Evolutionary conservation across 352 stramenopile species (phyloP).

Genomic region (Aphanomyces astaci): DNA sequence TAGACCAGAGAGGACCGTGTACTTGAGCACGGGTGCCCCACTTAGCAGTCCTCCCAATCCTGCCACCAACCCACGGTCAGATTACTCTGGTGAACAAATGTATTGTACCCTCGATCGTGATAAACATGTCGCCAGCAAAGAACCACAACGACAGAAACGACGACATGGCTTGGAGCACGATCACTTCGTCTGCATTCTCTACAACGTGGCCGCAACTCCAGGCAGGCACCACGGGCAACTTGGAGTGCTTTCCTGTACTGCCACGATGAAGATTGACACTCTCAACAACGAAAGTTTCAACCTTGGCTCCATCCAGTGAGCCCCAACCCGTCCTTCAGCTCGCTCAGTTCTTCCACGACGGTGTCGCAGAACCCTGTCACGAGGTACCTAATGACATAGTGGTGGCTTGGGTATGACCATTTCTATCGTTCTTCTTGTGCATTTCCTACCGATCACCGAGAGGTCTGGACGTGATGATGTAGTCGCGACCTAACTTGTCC

Average conservation of each 20-base stretch:
- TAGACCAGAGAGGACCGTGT: slow-evolving; percentile 11
- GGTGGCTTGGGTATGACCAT: too few relatives aligned
- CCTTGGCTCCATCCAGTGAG: slow-evolving; percentile 22
- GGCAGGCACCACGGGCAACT: slow-evolving; percentile 9
- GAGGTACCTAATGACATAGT: slow-evolving; percentile 1
- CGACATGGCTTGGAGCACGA: slow-evolving; percentile 4
- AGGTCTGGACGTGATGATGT: slow-evolving; percentile 6
- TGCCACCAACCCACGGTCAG: neutral
- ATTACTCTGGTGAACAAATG: too few relatives aligned
- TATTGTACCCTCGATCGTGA: slow-evolving; percentile 9
- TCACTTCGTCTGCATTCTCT: slow-evolving; percentile 4
- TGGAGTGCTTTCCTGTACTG: neutral
- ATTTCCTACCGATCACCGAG: slow-evolving; percentile 1
- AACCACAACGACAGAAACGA: neutral
- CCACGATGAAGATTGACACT: neutral
- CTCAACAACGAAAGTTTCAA: neutral
- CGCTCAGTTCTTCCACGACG: slow-evolving; percentile 12
- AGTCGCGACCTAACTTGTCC: slow-evolving; percentile 1
- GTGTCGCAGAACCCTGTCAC: slow-evolving; percentile 8
- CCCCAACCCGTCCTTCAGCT: neutral
- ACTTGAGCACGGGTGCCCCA: slow-evolving; percentile 3
- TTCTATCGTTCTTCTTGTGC: neutral
- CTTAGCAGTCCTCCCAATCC: neutral
- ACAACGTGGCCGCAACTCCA: slow-evolving; percentile 13
- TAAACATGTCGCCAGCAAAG: slow-evolving; percentile 3